Evolutionary conservation across 495 filamentous ascomycete genomes (phyloP).

Genomic region (Aspergillus bridgeri): DNA sequence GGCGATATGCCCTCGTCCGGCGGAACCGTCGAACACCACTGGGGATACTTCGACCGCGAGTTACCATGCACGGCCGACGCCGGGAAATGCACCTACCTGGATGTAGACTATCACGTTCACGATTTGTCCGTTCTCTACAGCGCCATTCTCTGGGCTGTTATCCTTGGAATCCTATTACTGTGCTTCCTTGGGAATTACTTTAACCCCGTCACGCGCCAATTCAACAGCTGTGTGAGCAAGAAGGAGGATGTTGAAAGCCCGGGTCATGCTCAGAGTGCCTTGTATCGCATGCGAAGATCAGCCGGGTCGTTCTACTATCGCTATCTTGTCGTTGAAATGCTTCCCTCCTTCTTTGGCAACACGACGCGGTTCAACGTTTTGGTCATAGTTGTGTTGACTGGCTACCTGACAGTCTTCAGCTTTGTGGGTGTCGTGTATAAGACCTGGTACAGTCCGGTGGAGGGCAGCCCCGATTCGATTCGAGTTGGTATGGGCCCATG

Average conservation of each 20-base stretch:
- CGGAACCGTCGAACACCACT: constrained; percentile 45
- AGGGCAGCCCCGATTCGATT: constrained; percentile 48
- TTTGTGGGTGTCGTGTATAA: constrained; percentile 59
- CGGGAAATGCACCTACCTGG: constrained; percentile 62
- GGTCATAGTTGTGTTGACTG: constrained; percentile 44
- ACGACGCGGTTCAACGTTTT: constrained; percentile 46
- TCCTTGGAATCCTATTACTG: constrained; percentile 48
- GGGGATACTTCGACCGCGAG: constrained; percentile 57
- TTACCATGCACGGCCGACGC: constrained; percentile 57
- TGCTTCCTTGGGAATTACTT: constrained; percentile 37
- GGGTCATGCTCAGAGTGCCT: constrained; percentile 5
- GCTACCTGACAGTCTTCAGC: constrained; percentile 58
- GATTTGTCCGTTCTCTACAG: constrained; percentile 58
- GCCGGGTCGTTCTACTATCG: constrained; percentile 17
- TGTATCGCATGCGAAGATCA: constrained; percentile 16
- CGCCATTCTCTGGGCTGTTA: constrained; percentile 57
- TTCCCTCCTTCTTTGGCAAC: constrained; percentile 33
- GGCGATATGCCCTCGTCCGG: constrained; percentile 1
- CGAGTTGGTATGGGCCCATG: constrained; percentile 58
- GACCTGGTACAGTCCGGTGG: constrained; percentile 58
- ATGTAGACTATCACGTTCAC: constrained; percentile 57
- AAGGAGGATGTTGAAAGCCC: constrained; percentile 10
- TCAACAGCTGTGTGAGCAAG: constrained; percentile 5
- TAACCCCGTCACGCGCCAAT: constrained; percentile 11
- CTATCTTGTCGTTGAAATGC: constrained; percentile 39